phyloP scores from a whole-genome alignment of 192 early-diverging fungal genomes.

The Coemansia sp. region DNA sequence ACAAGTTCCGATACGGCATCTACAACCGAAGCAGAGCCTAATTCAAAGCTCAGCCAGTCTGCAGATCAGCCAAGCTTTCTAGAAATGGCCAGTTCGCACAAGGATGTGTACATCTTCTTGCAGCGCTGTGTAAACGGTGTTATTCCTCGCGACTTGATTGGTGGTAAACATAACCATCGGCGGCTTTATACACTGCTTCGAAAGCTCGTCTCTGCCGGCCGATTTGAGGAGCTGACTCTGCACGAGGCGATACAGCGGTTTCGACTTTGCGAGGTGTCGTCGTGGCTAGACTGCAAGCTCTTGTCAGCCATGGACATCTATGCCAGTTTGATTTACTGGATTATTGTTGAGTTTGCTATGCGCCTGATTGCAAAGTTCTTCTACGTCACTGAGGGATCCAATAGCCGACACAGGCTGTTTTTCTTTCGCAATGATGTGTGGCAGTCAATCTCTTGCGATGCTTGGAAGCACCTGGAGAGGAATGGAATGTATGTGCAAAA shows the following conservation, averaged over 20 bases:
- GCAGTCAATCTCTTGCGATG: conserved; percentile 55
- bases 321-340: conserved; percentile 65
- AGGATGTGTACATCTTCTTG: conserved; percentile 54
- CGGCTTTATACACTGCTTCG: conserved; percentile 59
- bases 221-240: conserved; percentile 63
- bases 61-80: conserved; percentile 13
- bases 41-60: not conserved
- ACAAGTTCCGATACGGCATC: not conserved
- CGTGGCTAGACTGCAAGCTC: conserved; percentile 16
- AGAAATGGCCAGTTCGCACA: conserved; percentile 16
- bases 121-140: conserved; percentile 55
- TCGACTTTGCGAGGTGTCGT: conserved; percentile 47
- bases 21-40: not conserved
- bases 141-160: conserved; percentile 66
- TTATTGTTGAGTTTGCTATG: conserved; percentile 61
- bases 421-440: conserved; percentile 82
- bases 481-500: conserved; percentile 28
- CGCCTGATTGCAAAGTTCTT: conserved; percentile 67
- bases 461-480: conserved; percentile 47
- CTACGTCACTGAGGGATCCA: conserved; percentile 76
- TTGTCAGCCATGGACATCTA: conserved; percentile 52
- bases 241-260: conserved; percentile 59
- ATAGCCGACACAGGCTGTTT: conserved; percentile 63
- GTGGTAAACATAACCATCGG: conserved; percentile 59
- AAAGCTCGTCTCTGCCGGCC: conserved; percentile 57